Percentiles rank a stretch among this genome's conserved stretches.
phyloP scores from a whole-genome alignment of 495 filamentous ascomycete genomes.

The Aspergillus olivimuriae region DNA sequence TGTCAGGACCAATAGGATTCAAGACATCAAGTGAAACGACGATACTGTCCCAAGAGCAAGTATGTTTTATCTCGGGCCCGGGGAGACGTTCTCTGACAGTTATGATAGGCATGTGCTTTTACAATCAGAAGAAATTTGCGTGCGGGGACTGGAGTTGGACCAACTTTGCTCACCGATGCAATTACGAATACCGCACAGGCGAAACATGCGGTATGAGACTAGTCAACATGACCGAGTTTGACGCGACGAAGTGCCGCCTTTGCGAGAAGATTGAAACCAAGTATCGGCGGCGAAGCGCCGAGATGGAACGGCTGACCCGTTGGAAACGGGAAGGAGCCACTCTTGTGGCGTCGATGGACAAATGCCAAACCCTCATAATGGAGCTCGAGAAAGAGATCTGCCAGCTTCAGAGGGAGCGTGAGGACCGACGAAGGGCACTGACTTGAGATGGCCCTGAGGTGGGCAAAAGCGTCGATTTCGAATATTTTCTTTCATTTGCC shows the following conservation, averaged over 20 bases:
- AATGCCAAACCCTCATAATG: slow-evolving; percentile 56
- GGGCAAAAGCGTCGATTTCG: too few relatives aligned
- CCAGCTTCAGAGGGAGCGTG: slow-evolving; percentile 37
- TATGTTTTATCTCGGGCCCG: slow-evolving; percentile 26
- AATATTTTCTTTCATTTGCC: slow-evolving; percentile 16
- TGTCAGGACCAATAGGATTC: slow-evolving; percentile 29
- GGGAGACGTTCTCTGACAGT: slow-evolving; percentile 24
- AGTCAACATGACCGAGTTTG: slow-evolving; percentile 62
- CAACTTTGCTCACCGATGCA: slow-evolving; percentile 89
- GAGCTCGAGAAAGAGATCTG: slow-evolving; percentile 60
- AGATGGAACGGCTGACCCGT: slow-evolving; percentile 69
- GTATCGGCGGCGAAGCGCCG: slow-evolving; percentile 64
- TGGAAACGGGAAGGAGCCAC: slow-evolving; percentile 69
- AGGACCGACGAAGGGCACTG: slow-evolving; percentile 30
- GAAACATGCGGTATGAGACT: slow-evolving; percentile 98
- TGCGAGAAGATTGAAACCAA: slow-evolving; percentile 94
- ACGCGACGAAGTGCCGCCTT: slow-evolving; percentile 59
- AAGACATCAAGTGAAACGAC: slow-evolving; percentile 32
- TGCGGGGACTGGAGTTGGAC: slow-evolving; percentile 97
- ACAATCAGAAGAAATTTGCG: slow-evolving; percentile 48
- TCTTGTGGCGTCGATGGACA: slow-evolving; percentile 75
- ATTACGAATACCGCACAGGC: slow-evolving; percentile 92
- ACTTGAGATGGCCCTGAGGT: too few relatives aligned
- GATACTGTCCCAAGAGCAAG: slow-evolving; percentile 24
- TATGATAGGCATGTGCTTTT: slow-evolving; percentile 50